Conservation (phyloP, 768 basidiomycete species). For the Cystofilobasidium ferigula region DNA sequence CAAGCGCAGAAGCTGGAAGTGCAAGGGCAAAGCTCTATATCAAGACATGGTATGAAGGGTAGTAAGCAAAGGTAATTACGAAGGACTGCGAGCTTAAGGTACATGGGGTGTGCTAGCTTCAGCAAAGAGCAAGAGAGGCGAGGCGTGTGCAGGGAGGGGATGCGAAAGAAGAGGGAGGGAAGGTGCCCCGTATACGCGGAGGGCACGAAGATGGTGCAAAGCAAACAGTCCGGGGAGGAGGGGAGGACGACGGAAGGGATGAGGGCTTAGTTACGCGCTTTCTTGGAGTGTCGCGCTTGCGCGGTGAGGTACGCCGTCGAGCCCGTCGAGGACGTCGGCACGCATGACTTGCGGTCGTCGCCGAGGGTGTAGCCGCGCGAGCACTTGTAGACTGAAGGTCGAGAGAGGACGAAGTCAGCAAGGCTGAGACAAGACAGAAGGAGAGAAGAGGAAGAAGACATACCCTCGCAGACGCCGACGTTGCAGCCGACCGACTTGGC, state of each 20-base stretch:
- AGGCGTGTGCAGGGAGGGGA: too few species aligned
- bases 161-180: too few species aligned
- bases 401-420: not conserved
- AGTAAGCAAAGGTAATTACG: too few species aligned
- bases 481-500: slow-evolving; percentile 19
- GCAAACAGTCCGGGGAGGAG: not conserved
- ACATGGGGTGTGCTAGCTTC: too few species aligned
- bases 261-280: not conserved
- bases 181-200: too few species aligned
- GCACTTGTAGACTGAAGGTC: slow-evolving; percentile 1
- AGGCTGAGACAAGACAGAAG: not conserved
- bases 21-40: too few species aligned
- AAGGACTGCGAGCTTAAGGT: too few species aligned
- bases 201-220: not conserved
- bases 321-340: not conserved
- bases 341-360: not conserved
- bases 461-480: slow-evolving; percentile 12
- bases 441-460: not conserved
- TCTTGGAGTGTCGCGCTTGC: not conserved
- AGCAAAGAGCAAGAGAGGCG: too few species aligned
- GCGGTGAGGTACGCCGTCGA: not conserved
- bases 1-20: too few species aligned
- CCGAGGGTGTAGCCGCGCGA: not conserved
- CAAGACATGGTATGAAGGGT: too few species aligned
- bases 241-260: not conserved